phyloP scores from a whole-genome alignment of 345 rosid genomes.

The Diplotaxis tenuifolia region DNA sequence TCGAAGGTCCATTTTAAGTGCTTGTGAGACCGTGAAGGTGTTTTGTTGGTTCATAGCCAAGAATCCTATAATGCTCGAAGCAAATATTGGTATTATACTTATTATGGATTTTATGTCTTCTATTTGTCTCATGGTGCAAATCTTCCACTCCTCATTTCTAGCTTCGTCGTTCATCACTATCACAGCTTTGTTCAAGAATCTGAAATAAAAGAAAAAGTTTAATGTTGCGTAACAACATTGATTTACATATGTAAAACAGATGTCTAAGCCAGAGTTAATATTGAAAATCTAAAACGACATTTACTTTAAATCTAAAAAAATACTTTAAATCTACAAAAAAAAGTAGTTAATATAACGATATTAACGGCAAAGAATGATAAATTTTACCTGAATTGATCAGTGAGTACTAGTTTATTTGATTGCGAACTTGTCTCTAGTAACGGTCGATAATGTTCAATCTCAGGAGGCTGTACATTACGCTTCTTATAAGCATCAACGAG shows the following conservation, averaged over 20 bases:
- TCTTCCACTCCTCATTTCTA: conserved; percentile 34
- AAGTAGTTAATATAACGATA: neutral
- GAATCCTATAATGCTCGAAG: conserved; percentile 40
- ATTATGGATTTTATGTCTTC: conserved; percentile 48
- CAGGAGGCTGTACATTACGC: conserved; percentile 37
- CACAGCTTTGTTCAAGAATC: conserved; percentile 52
- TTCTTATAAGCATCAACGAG: conserved; percentile 57
- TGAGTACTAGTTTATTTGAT: conserved; percentile 44
- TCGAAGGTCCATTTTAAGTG: conserved; percentile 45
- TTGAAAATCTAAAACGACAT: neutral
- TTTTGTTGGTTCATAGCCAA: conserved; percentile 45
- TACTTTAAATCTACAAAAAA: neutral
- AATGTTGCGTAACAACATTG: neutral
- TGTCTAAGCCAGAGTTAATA: neutral
- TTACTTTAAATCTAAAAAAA: neutral
- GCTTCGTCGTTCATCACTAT: conserved; percentile 36
- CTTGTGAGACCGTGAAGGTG: conserved; percentile 47
- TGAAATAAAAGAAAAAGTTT: neutral
- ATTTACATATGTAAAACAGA: neutral
- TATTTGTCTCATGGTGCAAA: conserved; percentile 42
- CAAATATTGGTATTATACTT: conserved; percentile 46
- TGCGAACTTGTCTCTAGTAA: conserved; percentile 41
- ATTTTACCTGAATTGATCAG: conserved; percentile 51
- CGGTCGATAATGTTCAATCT: conserved; percentile 45
- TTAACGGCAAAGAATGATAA: neutral